Base-by-base conservation (phyloP, 2,329 filamentous ascomycete species). In the Zymoseptoria crescenta region DNA sequence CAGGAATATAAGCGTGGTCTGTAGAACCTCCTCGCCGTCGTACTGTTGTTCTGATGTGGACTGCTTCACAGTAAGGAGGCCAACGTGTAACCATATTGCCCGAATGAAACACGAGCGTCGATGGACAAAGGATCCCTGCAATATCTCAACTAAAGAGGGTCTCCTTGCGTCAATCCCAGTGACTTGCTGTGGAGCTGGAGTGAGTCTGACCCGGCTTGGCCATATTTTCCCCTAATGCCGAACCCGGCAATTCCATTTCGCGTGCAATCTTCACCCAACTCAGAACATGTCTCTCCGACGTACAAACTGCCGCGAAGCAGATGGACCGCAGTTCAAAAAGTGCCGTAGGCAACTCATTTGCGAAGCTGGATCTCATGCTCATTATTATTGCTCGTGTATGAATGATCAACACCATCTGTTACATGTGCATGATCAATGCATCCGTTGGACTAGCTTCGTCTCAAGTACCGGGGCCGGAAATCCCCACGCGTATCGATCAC, bases 81-180 rank as follows among this genome's bases (percentile, higher is more conserved):
- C 21, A 48, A 8, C 55, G 62, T 64, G 57, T 49, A 30, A 65
- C 64, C n/a, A 52, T 57, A 49, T 55, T 30, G 52, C 24, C 5
- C 51, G 24, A 24, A 20, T 27, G 20, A 48, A 63, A 57, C 60
- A 63, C 64, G 64, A 60, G 54, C 57, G 49, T 21, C 55, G 56
- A 52, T 54, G 57, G 56, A 41, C 30, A 41, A 57, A 16, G 21
- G 50, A 65, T 65, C 64, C 64, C 60, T 64, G 62, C 57, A 49
- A 57, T 56, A 59, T 54, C 53, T 54, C 54, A 51, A 54, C 57
- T 64, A 62, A 56, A 59, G 57, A 56, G 53, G 59, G 55, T 59
- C 64, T 64, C 52, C 56, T 53, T 51, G 56, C 56, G 52, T 28
- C 58, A 61, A 59, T 60, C 62, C 54, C 24, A 28, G 51, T 28